Evolutionary conservation across 2,329 filamentous ascomycete species (phyloP).

Genomic region (Lachnellula subtilissima): DNA sequence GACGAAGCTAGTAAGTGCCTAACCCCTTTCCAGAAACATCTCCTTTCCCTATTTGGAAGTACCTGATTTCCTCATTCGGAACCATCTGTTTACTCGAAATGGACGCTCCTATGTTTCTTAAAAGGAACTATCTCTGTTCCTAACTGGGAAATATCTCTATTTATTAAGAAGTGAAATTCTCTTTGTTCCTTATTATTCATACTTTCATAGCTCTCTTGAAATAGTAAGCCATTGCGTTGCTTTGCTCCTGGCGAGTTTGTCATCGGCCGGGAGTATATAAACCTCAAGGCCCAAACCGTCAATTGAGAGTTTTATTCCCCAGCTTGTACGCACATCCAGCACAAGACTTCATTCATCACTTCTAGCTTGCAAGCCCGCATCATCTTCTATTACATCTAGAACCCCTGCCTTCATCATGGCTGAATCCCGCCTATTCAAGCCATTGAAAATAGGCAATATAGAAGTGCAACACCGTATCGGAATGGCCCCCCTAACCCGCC

Average conservation of each 20-base stretch:
- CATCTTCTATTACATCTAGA: not conserved
- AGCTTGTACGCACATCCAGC: not conserved
- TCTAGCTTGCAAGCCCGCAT: too few species aligned
- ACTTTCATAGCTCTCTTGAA: not conserved
- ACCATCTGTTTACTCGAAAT: not conserved
- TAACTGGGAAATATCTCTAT: not conserved
- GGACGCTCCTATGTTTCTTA: not conserved
- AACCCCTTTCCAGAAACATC: not conserved
- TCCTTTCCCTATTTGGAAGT: not conserved
- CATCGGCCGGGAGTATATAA: not conserved
- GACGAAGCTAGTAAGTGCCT: too few species aligned
- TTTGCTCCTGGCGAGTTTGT: not conserved
- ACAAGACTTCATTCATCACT: too few species aligned
- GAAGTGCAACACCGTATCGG: conserved; percentile 42
- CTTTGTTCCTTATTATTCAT: not conserved
- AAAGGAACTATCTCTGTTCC: not conserved
- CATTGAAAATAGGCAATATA: conserved; percentile 38
- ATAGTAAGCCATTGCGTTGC: too few species aligned
- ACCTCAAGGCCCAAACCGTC: not conserved
- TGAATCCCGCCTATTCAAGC: conserved; percentile 36
- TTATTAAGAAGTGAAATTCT: not conserved
- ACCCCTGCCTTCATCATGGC: not conserved
- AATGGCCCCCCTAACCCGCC: conserved; percentile 55
- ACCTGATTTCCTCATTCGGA: not conserved
- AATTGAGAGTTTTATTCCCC: not conserved